These are phyloP conservation scores for Rhizophagus clarus DNA, from an alignment of 192 early-diverging fungal species.

Conservation along the genomic window DNA sequence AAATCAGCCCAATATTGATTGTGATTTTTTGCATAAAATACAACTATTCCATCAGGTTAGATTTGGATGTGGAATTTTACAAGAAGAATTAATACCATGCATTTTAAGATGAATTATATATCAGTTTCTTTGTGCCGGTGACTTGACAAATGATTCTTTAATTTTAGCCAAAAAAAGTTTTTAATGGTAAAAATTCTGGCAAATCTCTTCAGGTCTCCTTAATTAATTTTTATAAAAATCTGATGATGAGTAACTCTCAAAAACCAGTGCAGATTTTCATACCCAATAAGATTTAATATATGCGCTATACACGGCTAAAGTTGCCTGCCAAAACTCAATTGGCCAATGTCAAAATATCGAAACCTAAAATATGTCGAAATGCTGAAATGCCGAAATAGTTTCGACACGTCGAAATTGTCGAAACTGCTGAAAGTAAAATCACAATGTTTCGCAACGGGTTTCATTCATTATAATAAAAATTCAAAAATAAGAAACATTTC, in stretches of 20 bases:
- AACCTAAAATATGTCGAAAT: too few relatives aligned
- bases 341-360: too few relatives aligned
- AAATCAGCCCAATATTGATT: neutral
- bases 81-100: neutral
- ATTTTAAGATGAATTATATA: constrained; percentile 11
- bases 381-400: too few relatives aligned
- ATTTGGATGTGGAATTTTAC: neutral
- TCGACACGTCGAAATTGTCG: too few relatives aligned
- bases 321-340: too few relatives aligned
- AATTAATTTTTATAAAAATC: too few relatives aligned
- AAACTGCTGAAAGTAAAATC: too few relatives aligned
- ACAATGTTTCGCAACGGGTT: too few relatives aligned
- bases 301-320: neutral
- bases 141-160: constrained; percentile 1
- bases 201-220: neutral
- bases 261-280: too few relatives aligned
- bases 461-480: too few relatives aligned
- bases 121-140: neutral
- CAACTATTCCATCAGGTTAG: constrained; percentile 7
- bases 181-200: neutral
- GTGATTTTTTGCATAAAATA: constrained; percentile 18
- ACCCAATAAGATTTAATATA: neutral
- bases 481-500: too few relatives aligned
- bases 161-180: neutral
- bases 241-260: too few relatives aligned